phyloP scores from a whole-genome alignment of 192 early-diverging fungal genomes.

The Backusella tuberculispora region DNA sequence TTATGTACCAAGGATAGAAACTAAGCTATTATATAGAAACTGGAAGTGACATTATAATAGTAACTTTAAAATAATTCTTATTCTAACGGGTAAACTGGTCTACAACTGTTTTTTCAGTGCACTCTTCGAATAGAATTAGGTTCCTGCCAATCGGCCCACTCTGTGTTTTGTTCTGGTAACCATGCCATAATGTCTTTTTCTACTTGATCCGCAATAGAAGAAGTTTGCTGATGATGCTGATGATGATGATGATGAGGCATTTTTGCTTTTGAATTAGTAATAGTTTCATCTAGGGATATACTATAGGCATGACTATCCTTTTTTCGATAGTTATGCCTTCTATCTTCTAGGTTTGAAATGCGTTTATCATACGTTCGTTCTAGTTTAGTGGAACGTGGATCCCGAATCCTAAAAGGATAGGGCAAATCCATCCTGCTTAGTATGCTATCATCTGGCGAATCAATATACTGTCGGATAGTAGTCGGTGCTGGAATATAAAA shows the following conservation, averaged over 20 bases:
- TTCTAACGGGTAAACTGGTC: not conserved
- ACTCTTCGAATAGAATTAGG: not conserved
- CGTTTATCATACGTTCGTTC: not conserved
- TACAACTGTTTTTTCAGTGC: not conserved
- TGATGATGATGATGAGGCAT: not conserved
- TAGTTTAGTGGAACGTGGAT: not conserved
- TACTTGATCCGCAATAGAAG: not conserved
- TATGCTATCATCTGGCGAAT: not conserved
- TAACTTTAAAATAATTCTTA: not conserved
- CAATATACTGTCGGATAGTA: not conserved
- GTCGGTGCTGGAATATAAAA: constrained; percentile 12
- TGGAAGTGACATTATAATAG: not conserved
- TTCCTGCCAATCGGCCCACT: not conserved
- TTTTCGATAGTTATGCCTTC: not conserved
- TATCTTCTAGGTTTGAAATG: not conserved
- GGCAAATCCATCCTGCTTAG: not conserved
- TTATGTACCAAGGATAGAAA: too few species aligned
- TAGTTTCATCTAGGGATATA: not conserved
- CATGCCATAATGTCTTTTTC: not conserved
- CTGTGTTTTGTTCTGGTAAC: constrained; percentile 4
- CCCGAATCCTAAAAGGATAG: constrained; percentile 1
- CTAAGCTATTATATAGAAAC: too few species aligned
- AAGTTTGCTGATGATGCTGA: not conserved
- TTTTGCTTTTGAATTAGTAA: not conserved
- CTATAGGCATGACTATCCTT: not conserved